These are phyloP conservation scores for Apodospora peruviana DNA, from an alignment of 495 filamentous ascomycete genomes.

Conservation along the genomic window DNA sequence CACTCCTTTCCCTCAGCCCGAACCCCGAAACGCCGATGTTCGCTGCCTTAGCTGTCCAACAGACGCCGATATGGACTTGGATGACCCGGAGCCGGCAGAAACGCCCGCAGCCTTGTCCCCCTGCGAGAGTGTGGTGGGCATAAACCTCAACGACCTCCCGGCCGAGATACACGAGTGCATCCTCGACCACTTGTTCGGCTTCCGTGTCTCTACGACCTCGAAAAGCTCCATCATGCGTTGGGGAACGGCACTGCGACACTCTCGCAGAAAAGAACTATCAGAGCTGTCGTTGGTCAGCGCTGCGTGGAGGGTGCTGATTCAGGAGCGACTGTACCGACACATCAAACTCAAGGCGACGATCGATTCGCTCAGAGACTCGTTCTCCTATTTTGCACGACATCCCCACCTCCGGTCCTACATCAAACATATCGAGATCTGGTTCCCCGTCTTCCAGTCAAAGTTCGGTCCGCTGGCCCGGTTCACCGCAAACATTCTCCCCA, in stretches of 20 bases:
- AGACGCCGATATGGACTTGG: constrained; percentile 18
- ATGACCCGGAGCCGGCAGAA: constrained; percentile 17
- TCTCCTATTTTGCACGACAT: constrained; percentile 51
- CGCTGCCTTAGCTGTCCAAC: constrained; percentile 33
- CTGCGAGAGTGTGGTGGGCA: constrained; percentile 29
- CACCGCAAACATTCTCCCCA: constrained; percentile 34
- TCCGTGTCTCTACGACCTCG: constrained; percentile 53
- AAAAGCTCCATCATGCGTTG: constrained; percentile 50
- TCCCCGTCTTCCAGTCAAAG: constrained; percentile 62
- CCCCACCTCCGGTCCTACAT: constrained; percentile 57
- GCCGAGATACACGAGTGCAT: constrained; percentile 68
- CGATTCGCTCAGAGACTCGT: constrained; percentile 48
- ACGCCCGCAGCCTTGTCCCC: constrained; percentile 15
- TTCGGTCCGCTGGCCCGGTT: constrained; percentile 37
- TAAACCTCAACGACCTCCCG: constrained; percentile 52
- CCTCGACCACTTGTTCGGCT: constrained; percentile 63
- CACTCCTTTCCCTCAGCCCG: constrained; percentile 51
- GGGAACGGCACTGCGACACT: constrained; percentile 61
- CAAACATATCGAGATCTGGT: constrained; percentile 68
- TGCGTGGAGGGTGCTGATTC: constrained; percentile 59
- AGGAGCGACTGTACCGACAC: constrained; percentile 65
- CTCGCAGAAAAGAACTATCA: constrained; percentile 58
- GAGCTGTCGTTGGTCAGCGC: constrained; percentile 57
- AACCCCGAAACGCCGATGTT: constrained; percentile 36
- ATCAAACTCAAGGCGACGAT: constrained; percentile 67